phyloP scores from a whole-genome alignment of 805 yeast genomes.

The Ogataea pilisensis region DNA sequence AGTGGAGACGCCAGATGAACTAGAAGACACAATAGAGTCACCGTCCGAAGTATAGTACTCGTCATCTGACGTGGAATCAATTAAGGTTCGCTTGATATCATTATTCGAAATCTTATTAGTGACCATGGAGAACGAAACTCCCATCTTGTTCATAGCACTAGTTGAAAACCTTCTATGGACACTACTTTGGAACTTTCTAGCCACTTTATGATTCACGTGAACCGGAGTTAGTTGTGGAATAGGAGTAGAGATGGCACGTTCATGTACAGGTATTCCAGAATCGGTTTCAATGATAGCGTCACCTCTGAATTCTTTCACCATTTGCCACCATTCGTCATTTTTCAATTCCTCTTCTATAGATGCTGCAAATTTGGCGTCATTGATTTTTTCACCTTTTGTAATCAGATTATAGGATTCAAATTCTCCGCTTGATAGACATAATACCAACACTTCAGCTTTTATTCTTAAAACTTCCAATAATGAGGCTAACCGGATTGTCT shows the following conservation, averaged over 20 bases:
- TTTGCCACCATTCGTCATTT: conserved; percentile 85
- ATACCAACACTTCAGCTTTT: conserved; percentile 72
- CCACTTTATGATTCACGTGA: conserved; percentile 22
- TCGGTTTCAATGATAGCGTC: too few species aligned
- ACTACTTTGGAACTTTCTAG: conserved; percentile 27
- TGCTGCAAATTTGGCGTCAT: conserved; percentile 31
- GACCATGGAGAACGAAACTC: conserved; percentile 75
- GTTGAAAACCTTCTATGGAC: conserved; percentile 44
- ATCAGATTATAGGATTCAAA: conserved; percentile 68
- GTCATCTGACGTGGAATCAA: conserved; percentile 24
- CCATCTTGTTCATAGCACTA: conserved; percentile 68
- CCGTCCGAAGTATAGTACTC: conserved; percentile 22
- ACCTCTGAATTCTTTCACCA: conserved; percentile 54
- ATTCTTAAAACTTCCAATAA: conserved; percentile 77
- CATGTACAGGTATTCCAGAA: too few species aligned
- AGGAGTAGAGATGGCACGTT: conserved; percentile 3
- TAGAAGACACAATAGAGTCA: conserved; percentile 21
- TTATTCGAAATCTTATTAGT: conserved; percentile 45
- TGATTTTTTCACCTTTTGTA: conserved; percentile 56
- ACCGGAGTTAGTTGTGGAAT: conserved; percentile 11
- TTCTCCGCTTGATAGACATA: conserved; percentile 56
- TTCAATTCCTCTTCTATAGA: conserved; percentile 48
- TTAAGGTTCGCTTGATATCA: conserved; percentile 25
- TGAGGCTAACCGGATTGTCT: conserved; percentile 53
- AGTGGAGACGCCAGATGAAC: conserved; percentile 10